Evolutionary conservation across 2,329 filamentous ascomycete species (phyloP), one percentile per base, ranked within the genome.

Genomic region (Xylaria sp.): DNA sequence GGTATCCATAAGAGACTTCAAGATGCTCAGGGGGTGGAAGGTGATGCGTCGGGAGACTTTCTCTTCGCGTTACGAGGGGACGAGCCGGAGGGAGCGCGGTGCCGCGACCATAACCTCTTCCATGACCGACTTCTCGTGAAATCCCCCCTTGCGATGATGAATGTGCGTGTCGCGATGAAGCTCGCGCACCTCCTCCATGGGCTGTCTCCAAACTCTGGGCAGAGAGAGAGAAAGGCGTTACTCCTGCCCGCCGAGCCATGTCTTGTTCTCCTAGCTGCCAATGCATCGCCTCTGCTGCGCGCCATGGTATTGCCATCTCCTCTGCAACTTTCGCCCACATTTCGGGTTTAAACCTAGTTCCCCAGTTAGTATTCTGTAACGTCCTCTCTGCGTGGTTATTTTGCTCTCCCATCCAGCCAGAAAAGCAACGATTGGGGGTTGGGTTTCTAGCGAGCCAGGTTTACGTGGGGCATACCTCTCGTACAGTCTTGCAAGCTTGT

Each of bases 321-420:
- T 96, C 93, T 47, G 94, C 94, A 25, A 98, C 92, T 76, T 95
- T 96, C 67, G 92, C 90, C 95, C 95, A 99, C 93, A 98, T 98
- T 77, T 98, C 94, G 70, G 92, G 89, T 80, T 97, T 97, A 84
- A 97, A 97, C 79, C 95, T 98, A 77, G 47, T 56, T 25, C 64
- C 55, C 3, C 10, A 42, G 73, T 79, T 64, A 79, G 76, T 66
- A 53, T 42, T 57, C 60, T 11, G 20, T 54, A 36, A 31, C 47
- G 68, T 61, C 49, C 29, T 56, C 27, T 61, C 29, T 39, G 9
- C 4, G 27, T 39, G 36, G 62, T 39, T 44, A 20, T 11, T 42
- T 53, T 33, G 29, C 31, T 13, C 44, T 39, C 51, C 54, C 11
- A 51, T 57, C 49, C 22, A n/a, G 49, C 54, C 55, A 10, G 1